Evolutionary conservation across 768 basidiomycete species (phyloP).

Genomic region (Termitomyces eurrhizus): DNA sequence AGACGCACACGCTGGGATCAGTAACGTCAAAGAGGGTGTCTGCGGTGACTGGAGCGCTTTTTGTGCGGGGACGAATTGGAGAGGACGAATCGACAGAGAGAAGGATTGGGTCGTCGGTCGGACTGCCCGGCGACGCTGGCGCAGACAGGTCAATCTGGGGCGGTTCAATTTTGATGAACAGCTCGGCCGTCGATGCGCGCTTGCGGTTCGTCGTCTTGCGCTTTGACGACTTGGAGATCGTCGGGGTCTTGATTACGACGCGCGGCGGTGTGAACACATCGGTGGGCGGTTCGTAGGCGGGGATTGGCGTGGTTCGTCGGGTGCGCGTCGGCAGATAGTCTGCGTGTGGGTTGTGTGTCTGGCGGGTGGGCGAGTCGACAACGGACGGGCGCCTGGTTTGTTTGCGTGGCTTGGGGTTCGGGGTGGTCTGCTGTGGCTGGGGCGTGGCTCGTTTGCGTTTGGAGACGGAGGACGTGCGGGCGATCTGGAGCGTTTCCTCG

Average conservation of each 20-base stretch:
- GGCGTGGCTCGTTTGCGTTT: conserved; percentile 38
- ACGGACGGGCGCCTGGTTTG: conserved; percentile 16
- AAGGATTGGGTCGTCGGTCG: conserved; percentile 72
- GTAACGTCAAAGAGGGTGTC: conserved; percentile 25
- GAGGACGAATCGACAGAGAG: conserved; percentile 41
- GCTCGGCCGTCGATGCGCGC: conserved; percentile 19
- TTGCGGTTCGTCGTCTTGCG: conserved; percentile 17
- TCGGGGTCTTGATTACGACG: conserved; percentile 47
- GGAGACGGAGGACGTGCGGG: conserved; percentile 18
- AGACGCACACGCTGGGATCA: conserved; percentile 23
- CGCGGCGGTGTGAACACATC: conserved; percentile 73
- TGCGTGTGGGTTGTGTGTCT: conserved; percentile 38
- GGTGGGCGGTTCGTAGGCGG: conserved; percentile 59
- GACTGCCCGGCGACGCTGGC: conserved; percentile 67
- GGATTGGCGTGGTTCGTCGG: conserved; percentile 51
- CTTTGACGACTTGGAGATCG: conserved; percentile 36
- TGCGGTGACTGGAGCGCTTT: conserved; percentile 18
- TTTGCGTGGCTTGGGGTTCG: conserved; percentile 63
- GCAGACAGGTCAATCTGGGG: conserved; percentile 57
- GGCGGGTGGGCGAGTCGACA: background rate
- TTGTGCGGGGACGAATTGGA: conserved; percentile 13
- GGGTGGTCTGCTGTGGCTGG: conserved; percentile 39
- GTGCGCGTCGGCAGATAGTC: conserved; percentile 29
- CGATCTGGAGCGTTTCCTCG: conserved; percentile 44
- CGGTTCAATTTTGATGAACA: conserved; percentile 56